Base-by-base conservation (phyloP, 495 filamentous ascomycete species). In the Aspergillus funiculosus region DNA sequence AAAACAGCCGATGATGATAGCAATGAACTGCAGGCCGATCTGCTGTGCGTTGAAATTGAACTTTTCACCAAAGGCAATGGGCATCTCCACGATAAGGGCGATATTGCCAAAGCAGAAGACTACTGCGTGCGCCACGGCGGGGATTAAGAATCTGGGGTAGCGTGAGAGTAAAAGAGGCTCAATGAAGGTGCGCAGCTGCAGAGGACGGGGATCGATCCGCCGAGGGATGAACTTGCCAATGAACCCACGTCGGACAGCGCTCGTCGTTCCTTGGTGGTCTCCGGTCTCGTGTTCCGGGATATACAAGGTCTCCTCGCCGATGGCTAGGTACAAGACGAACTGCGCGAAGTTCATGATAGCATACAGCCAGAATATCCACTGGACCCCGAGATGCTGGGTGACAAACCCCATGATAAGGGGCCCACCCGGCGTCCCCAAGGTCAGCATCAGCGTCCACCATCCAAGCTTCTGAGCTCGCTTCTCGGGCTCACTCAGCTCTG, bases 331-430 rank as follows among this genome's bases (percentile, higher is more conserved):
- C 1, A 51, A 30, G 5, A 64, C 5, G 15, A 64, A 47, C 28
- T 66, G 59, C 13, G 21, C 48, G 21, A 64, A 56, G 31, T 64
- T 61, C 19, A 67, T 50, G 25, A 67, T 63, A 25, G 60, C 58
- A 24, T 62, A 62, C 24, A 68, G 57, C 60, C 62, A 68, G 41
- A 53, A 68, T 3, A 65, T 62, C 63, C 63, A 65, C 44, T 58
- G 37, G 5, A 55, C 35, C 0, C 62, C 60, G 10, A 62, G 41
- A 38, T 61, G 62, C 25, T 65, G 36, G 2, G 43, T 50, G 11
- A 67, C 64, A 22, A 67, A 65, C 0, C 62, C 62, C 57, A 65
- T 63, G 20, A 63, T 46, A 13, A 67, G 63, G 0, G 64, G 62
- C 0, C 62, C 64, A 8, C 34, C 34, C 0, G 64, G 60, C 1